Conservation (phyloP, 768 basidiomycete genomes). For the Agaricus sinodeliciosus region DNA sequence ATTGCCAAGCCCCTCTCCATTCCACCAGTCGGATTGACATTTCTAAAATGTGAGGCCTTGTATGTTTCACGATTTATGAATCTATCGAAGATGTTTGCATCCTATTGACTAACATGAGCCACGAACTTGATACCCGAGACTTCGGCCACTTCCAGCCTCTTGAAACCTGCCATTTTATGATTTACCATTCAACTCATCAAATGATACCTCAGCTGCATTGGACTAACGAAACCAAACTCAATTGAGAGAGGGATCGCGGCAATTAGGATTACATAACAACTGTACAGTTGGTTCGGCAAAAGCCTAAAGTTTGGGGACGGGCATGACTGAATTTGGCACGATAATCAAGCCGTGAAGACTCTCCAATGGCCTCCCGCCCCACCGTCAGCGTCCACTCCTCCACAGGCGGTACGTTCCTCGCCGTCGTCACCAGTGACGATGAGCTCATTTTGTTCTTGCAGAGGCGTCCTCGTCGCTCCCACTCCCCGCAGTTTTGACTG, state of each 20-base stretch:
- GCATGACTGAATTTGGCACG: conserved; percentile 20
- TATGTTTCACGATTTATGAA: too few relatives aligned
- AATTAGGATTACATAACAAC: conserved; percentile 9
- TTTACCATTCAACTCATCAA: conserved; percentile 34
- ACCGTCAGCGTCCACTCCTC: conserved; percentile 80
- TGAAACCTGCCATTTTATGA: conserved; percentile 28
- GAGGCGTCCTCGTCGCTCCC: conserved; percentile 86
- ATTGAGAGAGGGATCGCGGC: conserved; percentile 1
- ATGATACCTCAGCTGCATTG: conserved; percentile 35
- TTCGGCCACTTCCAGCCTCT: conserved; percentile 28
- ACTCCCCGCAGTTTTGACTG: conserved; percentile 93
- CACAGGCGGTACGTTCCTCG: conserved; percentile 54
- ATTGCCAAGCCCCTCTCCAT: too few relatives aligned
- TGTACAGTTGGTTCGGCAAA: conserved; percentile 37
- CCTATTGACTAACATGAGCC: too few relatives aligned
- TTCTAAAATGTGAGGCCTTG: too few relatives aligned
- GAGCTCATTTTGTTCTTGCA: conserved; percentile 23
- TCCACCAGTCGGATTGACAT: too few relatives aligned
- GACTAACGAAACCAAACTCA: conserved; percentile 22
- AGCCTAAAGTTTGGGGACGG: conserved; percentile 25
- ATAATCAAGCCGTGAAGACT: conserved; percentile 36
- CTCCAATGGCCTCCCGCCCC: conserved; percentile 83
- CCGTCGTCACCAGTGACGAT: not conserved
- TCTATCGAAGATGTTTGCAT: too few relatives aligned
- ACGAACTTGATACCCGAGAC: conserved; percentile 39